Base-by-base conservation (phyloP, 148 eudicot genomes). In the Linanthus parryae region DNA sequence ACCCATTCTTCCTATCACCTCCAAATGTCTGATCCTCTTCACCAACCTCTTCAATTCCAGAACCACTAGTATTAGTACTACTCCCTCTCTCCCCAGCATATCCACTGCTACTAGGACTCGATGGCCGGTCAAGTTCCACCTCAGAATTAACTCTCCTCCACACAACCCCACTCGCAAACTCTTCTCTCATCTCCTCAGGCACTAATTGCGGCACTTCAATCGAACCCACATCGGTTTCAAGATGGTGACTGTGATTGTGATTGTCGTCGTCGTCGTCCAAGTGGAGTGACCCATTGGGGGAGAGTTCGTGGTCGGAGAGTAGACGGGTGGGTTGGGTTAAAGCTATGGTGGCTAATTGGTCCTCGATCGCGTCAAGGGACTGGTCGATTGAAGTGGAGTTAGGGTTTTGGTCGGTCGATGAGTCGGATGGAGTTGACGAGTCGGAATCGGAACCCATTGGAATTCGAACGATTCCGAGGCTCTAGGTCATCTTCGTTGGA, bases 31-130 rank as follows among this genome's bases (percentile, higher is more conserved):
- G 39, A 28, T 62, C 73, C 41, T 73, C 80, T 2, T 65, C 77
- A 16, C 48, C 59, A 44, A 69, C 58, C 52, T 73, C 92, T 26
- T 73, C 84, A 29, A 63, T 70, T 30, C 73, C 79, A 13, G 67
- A 71, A 0, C 41, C 78, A 64, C 73, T 79, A 8, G 69, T 68
- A 22, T 51, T 77, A 22, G 64, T 44, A 14, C 56, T 83, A 50
- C 87, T 80, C 29, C 88, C 95, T 46, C 82, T 80, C 62, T 77
- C 97, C 13, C 89, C 95, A 0, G 78, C 95, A 48, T 91, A 86
- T 0, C 97, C 97, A 33, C 95, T 86, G 49, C 97, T 90, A 47
- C 82, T 77, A 16, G 85, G 88, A 58, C 94, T 88, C 42, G 46
- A 45, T 11, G 60, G 58, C 22, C 33, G 65, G 23, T 75, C 85